Percentiles rank a stretch among this genome's conserved stretches.
phyloP scores from a whole-genome alignment of 2,329 filamentous ascomycete genomes.

The Ilyonectria mors-panacis region DNA sequence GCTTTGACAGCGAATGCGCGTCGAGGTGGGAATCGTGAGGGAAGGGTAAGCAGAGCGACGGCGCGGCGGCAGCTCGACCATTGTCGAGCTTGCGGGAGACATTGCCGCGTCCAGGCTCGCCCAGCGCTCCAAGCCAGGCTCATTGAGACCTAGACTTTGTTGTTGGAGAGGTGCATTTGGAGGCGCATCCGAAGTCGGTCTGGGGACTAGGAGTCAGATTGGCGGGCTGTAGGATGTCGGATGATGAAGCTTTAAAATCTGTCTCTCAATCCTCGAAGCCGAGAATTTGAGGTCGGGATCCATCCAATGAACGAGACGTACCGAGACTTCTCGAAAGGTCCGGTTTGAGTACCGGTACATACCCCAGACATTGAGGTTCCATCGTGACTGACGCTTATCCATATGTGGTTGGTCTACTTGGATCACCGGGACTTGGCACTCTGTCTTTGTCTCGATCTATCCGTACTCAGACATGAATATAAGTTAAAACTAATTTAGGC shows the following conservation, averaged over 20 bases:
- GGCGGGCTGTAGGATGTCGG: not conserved
- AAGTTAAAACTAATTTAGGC: no score
- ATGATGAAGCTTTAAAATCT: not conserved
- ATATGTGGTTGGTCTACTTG: not conserved
- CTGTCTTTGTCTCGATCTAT: no score
- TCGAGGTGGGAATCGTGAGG: constrained; percentile 6
- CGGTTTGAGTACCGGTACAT: not conserved
- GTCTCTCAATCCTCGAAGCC: not conserved
- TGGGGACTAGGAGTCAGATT: not conserved
- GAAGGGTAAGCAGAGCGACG: constrained; percentile 21
- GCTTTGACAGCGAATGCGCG: constrained; percentile 25
- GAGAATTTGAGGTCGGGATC: not conserved
- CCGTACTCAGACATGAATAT: no score
- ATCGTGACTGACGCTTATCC: constrained; percentile 18
- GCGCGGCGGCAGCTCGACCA: constrained; percentile 31
- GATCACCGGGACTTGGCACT: no score
- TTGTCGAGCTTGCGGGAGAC: constrained; percentile 44
- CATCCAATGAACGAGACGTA: not conserved
- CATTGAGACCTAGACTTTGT: constrained; percentile 51
- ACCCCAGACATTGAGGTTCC: not conserved
- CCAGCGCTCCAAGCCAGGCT: constrained; percentile 55
- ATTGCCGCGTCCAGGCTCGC: constrained; percentile 57
- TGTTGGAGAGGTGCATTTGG: constrained; percentile 42
- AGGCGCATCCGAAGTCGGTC: constrained; percentile 25
- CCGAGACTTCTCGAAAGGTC: not conserved